Evolutionary conservation across 2,329 filamentous ascomycete species (phyloP).

Genomic region (Furcasterigmium sp.): DNA sequence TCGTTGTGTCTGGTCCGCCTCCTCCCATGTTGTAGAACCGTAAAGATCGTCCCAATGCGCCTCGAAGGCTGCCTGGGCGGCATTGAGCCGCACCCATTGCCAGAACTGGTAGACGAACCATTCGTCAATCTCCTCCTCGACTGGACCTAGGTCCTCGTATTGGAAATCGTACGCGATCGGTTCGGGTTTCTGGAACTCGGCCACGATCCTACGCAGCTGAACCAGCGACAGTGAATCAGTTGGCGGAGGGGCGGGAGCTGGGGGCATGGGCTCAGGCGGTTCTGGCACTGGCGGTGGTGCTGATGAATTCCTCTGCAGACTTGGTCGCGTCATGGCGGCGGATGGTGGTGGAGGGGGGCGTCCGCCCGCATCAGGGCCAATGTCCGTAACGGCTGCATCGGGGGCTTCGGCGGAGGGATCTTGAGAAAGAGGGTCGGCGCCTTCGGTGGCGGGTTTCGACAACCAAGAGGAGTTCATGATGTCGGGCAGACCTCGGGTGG

Average conservation of each 20-base stretch:
- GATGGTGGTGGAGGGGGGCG: slow-evolving; percentile 26
- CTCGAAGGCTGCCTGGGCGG: slow-evolving; percentile 72
- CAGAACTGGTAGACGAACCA: slow-evolving; percentile 93
- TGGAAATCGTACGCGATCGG: slow-evolving; percentile 79
- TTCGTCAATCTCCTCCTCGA: slow-evolving; percentile 89
- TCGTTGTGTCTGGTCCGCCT: slow-evolving; percentile 51
- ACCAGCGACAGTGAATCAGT: slow-evolving; percentile 70
- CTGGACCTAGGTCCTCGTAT: slow-evolving; percentile 66
- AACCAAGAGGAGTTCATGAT: slow-evolving; percentile 42
- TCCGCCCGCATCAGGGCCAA: slow-evolving; percentile 28
- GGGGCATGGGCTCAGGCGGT: slow-evolving; percentile 14
- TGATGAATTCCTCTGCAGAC: slow-evolving; percentile 20
- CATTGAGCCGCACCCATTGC: slow-evolving; percentile 74
- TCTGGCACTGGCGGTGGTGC: slow-evolving; percentile 12
- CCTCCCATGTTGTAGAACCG: slow-evolving; percentile 55
- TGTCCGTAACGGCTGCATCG: slow-evolving; percentile 33
- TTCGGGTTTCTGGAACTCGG: slow-evolving; percentile 66
- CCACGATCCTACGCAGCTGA: slow-evolving; percentile 68
- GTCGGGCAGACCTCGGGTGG: slow-evolving; percentile 8
- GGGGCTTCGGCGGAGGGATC: slow-evolving; percentile 25
- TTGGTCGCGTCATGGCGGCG: slow-evolving; percentile 12
- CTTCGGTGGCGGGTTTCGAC: slow-evolving; percentile 28
- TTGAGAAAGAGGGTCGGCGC: slow-evolving; percentile 18
- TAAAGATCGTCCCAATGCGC: slow-evolving; percentile 61
- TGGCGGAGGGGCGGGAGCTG: slow-evolving; percentile 28